Base-by-base conservation (phyloP, 1,284 basidiomycete genomes). In the Boletus sp. region DNA sequence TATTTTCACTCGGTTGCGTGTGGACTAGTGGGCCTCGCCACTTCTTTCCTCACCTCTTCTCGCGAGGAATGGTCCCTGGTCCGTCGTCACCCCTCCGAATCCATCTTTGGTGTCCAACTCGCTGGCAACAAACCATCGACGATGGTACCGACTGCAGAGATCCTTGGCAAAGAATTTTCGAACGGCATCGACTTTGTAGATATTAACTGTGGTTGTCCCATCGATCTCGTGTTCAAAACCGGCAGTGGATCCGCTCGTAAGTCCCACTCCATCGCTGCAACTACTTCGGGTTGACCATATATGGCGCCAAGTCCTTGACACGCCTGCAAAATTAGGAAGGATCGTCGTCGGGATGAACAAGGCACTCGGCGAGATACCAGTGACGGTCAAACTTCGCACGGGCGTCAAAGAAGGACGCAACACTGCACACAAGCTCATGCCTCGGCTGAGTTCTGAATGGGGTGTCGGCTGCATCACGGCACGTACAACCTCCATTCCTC, bases 121-220 rank as follows among this genome's bases (percentile, higher is more conserved):
- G 86, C 87, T 1, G 89, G 90, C 0, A 86, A 78, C 62, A 91
- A 89, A 56, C 86, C 91, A 2, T 69, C 77, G 1, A 77, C 80
- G 3, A 74, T 95, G 30, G 85, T 94, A 0, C 84, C 92, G 0
- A 82, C 86, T 0, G 92, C 94, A 0, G 95, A 99, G 66, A 76
- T 88, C 8, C 75, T 98, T 17, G 82, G 77, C 1, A 80, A 77
- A 51, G 87, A 93, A 60, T 81, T 75, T 16, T 67, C 68, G 0
- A 71, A 73, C 9, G 77, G 80, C 19, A 69, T 95, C 23, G 91
- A 96, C 64, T 96, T 95, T 62, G 89, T 95, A 10, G 95, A 99
- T 60, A 72, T 98, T 57, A 99, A 99, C 65, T 91, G 91, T 67
- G 95, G 95, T 4, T 98, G 95, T 68, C 95, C 95, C 3, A 98